A percentile compares a stretch with the other conserved stretches of the same genome.
phyloP scores from a whole-genome alignment of 306 rosid genomes.

The Luffa aegyptiaca region DNA sequence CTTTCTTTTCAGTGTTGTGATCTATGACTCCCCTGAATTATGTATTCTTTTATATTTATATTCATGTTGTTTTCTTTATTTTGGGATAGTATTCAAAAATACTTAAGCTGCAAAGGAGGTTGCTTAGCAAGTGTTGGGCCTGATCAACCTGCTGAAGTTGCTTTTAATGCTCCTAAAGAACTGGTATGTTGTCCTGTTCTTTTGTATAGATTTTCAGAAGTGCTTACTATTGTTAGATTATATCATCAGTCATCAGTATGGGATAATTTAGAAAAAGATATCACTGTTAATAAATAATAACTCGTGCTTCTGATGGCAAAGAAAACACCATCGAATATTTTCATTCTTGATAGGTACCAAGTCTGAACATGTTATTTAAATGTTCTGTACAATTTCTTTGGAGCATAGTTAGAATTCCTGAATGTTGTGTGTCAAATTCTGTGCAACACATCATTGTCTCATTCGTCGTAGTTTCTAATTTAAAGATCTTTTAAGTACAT shows the following conservation, averaged over 20 bases:
- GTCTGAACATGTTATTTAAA: no score
- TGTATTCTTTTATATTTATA: not conserved
- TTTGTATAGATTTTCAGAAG: not conserved
- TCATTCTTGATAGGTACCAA: no score
- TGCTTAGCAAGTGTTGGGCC: slow-evolving; percentile 79
- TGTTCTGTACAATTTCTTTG: no score
- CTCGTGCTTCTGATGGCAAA: no score
- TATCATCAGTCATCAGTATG: not conserved
- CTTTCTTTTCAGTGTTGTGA: not conserved
- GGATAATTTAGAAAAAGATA: not conserved
- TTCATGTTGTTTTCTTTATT: not conserved
- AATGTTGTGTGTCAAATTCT: no score
- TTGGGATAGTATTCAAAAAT: slow-evolving; percentile 65
- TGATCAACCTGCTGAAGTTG: slow-evolving; percentile 98
- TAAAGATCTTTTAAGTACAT: no score
- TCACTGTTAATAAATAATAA: not conserved
- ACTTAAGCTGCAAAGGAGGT: slow-evolving; percentile 85
- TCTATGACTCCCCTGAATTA: not conserved
- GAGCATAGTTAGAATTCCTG: no score
- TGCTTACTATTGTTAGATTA: not conserved
- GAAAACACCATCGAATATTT: no score
- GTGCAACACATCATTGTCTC: no score
- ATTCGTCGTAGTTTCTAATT: no score
- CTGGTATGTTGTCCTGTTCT: slow-evolving; percentile 41
- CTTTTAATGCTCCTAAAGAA: slow-evolving; percentile 66